These are phyloP conservation scores for Lolium perenne DNA, from an alignment of 176 grass and related monocot genomes.

Conservation along the genomic window DNA sequence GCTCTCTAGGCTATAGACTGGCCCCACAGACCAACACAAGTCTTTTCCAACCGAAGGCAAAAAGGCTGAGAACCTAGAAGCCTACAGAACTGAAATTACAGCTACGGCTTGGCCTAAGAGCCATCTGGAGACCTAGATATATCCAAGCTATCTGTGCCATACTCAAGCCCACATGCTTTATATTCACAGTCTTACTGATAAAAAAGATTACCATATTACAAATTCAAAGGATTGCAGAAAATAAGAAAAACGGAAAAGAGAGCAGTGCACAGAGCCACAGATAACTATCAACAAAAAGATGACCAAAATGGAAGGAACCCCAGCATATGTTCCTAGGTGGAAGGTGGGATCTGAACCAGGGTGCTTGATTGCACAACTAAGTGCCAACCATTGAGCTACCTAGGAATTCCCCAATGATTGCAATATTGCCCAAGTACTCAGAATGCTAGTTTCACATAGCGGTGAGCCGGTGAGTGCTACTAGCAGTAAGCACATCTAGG, in stretches of 20 bases:
- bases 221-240: conserved; percentile 33
- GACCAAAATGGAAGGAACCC: conserved; percentile 5
- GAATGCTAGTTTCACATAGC: not conserved
- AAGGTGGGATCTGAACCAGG: not conserved
- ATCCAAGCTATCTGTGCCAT: conserved; percentile 18
- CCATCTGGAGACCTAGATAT: not conserved
- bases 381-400: not conserved
- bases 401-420: conserved; percentile 15
- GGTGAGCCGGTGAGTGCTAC: not conserved
- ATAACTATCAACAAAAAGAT: conserved; percentile 26
- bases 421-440: conserved; percentile 4
- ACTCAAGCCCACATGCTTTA: not conserved
- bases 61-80: not conserved
- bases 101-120: not conserved
- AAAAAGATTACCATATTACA: conserved; percentile 1
- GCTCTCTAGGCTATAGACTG: not conserved
- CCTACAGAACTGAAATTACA: not conserved
- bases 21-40: not conserved
- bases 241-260: conserved; percentile 11
- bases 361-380: conserved; percentile 1
- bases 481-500: not conserved
- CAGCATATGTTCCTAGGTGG: not conserved
- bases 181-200: not conserved
- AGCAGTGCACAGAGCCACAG: not conserved
- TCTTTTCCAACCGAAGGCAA: not conserved